Evolutionary conservation across 23 red algal species (phyloP), one percentile per base, ranked within the genome.

Genomic region (Gracilariopsis chorda): DNA sequence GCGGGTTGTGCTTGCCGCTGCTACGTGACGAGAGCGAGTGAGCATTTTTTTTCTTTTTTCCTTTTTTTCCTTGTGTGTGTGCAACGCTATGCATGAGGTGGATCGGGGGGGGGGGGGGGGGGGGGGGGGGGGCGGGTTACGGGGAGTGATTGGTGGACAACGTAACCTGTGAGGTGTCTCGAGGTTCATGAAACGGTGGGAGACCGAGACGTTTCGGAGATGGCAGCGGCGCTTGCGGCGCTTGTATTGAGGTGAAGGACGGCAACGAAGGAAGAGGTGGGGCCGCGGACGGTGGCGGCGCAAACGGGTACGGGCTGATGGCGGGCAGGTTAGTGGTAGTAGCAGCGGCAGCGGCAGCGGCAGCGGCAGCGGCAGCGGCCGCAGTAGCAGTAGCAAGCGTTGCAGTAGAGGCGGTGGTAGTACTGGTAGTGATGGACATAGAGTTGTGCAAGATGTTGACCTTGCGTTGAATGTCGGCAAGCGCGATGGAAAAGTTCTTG

Each of bases 1-100:
- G 51, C 51, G 85, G 85, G 17, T 69, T 72, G 23, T 55, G 34
- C 19, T 37, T 89, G n/a, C 85, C 85, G 46, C 27, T 89, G 35
- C 48, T 52, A 53, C 49, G 49, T n/a, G n/a, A 73, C 47, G 67
- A 73, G 40, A 73, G 7, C n/a, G 29, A 47, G 17, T 73, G 67
- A 73, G 40, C 40, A 44, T 7, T 2, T 3, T 28, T n/a, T n/a
- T n/a, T n/a, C n/a, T n/a, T n/a, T n/a, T n/a, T n/a, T n/a, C n/a
- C n/a, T n/a, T n/a, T n/a, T n/a, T n/a, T n/a, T n/a, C n/a, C n/a
- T 1, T 10, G 57, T 62, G 19, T 19, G 53, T 4, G 33, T 70
- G 32, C n/a, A n/a, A n/a, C n/a, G n/a, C n/a, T n/a, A n/a, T 6
- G 27, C 34, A 33, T 35, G n/a, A 70, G 35, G 34, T 13, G 7